Conservation (phyloP, 805 yeast genomes). For the Candida sphagnicola region DNA sequence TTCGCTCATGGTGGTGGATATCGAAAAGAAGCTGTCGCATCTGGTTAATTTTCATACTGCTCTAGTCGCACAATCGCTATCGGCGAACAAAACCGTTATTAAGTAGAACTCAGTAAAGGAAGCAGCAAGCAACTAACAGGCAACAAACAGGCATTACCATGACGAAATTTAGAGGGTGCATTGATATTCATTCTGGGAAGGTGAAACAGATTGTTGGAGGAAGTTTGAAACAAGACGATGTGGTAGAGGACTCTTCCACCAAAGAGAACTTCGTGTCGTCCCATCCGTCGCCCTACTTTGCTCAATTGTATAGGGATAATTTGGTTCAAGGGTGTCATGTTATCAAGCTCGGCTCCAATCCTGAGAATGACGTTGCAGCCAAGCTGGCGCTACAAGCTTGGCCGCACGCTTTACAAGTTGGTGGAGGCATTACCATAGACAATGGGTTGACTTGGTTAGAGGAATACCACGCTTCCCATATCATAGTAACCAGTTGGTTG, state of each 20-base stretch:
- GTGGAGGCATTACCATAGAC: constrained; percentile 80
- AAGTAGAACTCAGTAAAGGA: too few relatives aligned
- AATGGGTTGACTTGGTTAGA: constrained; percentile 82
- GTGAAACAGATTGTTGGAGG: constrained; percentile 98
- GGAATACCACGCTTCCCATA: constrained; percentile 68
- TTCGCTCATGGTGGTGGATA: constrained; percentile 6
- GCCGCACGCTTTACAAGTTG: constrained; percentile 76
- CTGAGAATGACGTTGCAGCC: constrained; percentile 81
- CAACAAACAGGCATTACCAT: too few relatives aligned
- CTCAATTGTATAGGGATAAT: constrained; percentile 59
- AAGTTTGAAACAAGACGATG: constrained; percentile 59
- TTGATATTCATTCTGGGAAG: constrained; percentile 90
- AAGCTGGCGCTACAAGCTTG: constrained; percentile 66
- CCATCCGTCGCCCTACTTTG: constrained; percentile 71
- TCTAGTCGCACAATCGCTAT: too few relatives aligned
- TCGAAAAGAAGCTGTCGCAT: background rate
- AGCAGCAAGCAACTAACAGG: too few relatives aligned
- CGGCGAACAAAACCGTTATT: too few relatives aligned
- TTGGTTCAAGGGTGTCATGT: constrained; percentile 80
- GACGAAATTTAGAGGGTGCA: constrained; percentile 92
- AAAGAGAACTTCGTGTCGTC: constrained; percentile 70
- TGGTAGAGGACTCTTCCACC: constrained; percentile 22
- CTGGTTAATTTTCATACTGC: background rate
- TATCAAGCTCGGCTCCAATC: constrained; percentile 78
- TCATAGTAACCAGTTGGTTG: constrained; percentile 89